Base-by-base conservation (phyloP, 768 basidiomycete genomes). In the Boletus insuetus region DNA sequence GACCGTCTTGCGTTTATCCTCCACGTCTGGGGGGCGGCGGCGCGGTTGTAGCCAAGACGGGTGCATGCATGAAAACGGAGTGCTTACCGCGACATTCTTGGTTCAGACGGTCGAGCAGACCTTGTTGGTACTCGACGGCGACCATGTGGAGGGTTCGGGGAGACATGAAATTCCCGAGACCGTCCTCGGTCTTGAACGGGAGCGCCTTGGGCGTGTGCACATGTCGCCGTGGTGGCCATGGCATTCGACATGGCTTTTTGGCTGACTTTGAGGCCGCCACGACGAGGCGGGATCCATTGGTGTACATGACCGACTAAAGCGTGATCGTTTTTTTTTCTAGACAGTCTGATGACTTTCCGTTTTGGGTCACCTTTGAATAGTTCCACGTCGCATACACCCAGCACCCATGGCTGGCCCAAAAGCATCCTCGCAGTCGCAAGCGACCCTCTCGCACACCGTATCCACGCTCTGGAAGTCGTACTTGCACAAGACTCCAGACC, bases 81-180 rank as follows among this genome's bases (percentile, higher is more conserved):
- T 39, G 68, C 81, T 55, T 64, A 94, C 94, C 84, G 69, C 79
- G 76, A 34, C 91, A 79, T 67, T 87, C 81, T 11, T 87, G 83
- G 61, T 89, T 92, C 46, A 97, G 70, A 47, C 90, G 80, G 51
- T 86, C 78, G 54, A 96, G 72, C 32, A 95, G 77, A 10, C 94
- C 94, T 56, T 89, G 80, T 68, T 95, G 94, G 72, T 90, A 97
- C 64, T 95, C 93, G 46, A 84, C 77, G 4, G 87, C 87, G 46
- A 94, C 75, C 55, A 81, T 80, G 58, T 80, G 82, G 54, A 94
- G 78, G 1, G 87, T 87, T n/a, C 68, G 62, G 20, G 90, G 85
- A 2, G 89, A 83, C 64, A 94, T 75, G 69, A 96, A 96, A 20
- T 84, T 75, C 43, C 88, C 89, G 32, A 95, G 75, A 19, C 93